Evolutionary conservation across 2,329 filamentous ascomycete species (phyloP), one percentile per base, ranked within the genome.

Genomic region (Scedosporium minutisporum): DNA sequence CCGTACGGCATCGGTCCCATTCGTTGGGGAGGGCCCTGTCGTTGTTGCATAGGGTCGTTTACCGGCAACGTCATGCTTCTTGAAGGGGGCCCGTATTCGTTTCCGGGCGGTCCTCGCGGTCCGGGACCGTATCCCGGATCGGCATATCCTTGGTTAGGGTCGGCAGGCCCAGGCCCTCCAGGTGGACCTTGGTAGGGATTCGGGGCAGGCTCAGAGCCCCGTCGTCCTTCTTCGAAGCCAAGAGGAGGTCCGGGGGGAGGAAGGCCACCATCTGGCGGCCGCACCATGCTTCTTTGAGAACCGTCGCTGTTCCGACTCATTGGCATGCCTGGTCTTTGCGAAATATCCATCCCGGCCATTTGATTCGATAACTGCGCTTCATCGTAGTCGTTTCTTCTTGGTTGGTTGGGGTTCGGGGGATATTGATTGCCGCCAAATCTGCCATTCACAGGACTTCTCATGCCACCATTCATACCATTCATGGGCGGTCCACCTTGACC

Each of bases 61-160:
- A 76, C 71, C 1, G 84, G 83, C 82, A 86, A 84, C 4, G 85
- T 87, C 79, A 81, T 83, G 63, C 84, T 87, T 67, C 85, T 77
- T n/a, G 74, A 69, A 7, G 81, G 82, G 2, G 81, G 78, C 0
- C 76, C 81, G 66, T 81, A 85, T 5, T 76, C 75, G 46, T 77
- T 73, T 64, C 70, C 69, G 7, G 66, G 66, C 10, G 75, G 73
- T 27, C 64, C 42, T n/a, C 33, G 23, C 9, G 59, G 44, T 10
- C 58, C 58, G n/a, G 48, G 44, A 16, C 44, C 60, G 27, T 42
- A 62, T 51, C 60, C 33, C 14, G 27, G 29, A 21, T 62, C 25
- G 18, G 48, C 9, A 41, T 46, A 44, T n/a, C 57, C 53, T n/a
- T 58, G 61, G 38, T 48, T 48, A 21, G 44, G 44, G 6, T 48